Percentiles rank a stretch among this genome's conserved stretches.
These are phyloP conservation scores for Stagonosporopsis chrysanthemi DNA, from an alignment of 2,329 filamentous ascomycete genomes.

Conservation along the genomic window DNA sequence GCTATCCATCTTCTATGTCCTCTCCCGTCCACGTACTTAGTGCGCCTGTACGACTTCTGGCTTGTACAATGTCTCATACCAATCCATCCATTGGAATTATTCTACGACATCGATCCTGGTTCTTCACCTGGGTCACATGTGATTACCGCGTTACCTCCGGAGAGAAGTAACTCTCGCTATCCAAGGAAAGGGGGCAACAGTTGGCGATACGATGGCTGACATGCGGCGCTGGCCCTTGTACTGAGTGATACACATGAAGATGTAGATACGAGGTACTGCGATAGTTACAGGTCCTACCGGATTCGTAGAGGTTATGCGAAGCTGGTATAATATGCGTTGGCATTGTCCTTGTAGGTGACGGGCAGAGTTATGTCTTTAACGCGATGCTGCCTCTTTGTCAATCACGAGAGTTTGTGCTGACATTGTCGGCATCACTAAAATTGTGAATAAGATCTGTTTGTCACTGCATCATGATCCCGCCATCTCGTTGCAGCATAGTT, in stretches of 20 bases:
- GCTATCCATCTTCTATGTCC: not conserved
- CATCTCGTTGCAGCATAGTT: slow-evolving; percentile 24
- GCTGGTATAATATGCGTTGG: not conserved
- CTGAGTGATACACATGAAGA: not conserved
- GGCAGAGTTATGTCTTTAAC: not conserved
- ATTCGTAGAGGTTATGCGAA: not conserved
- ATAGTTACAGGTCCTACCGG: not conserved
- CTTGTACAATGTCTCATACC: too few relatives aligned
- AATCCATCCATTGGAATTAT: too few relatives aligned
- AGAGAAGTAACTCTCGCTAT: not conserved
- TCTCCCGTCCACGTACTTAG: not conserved
- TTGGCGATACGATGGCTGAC: not conserved
- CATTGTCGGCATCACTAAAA: not conserved
- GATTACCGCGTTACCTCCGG: not conserved
- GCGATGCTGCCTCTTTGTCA: not conserved
- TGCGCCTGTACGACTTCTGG: too few relatives aligned
- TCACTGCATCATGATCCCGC: slow-evolving; percentile 17
- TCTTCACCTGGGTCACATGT: not conserved
- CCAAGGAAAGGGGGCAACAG: not conserved
- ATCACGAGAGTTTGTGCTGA: not conserved
- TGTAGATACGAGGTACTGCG: not conserved
- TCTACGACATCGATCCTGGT: too few relatives aligned
- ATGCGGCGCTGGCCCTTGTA: not conserved
- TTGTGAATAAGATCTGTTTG: slow-evolving; percentile 8
- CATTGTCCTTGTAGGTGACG: not conserved